Evolutionary conservation across 495 filamentous ascomycete species (phyloP).

Genomic region (Massariosphaeria phaeospora): DNA sequence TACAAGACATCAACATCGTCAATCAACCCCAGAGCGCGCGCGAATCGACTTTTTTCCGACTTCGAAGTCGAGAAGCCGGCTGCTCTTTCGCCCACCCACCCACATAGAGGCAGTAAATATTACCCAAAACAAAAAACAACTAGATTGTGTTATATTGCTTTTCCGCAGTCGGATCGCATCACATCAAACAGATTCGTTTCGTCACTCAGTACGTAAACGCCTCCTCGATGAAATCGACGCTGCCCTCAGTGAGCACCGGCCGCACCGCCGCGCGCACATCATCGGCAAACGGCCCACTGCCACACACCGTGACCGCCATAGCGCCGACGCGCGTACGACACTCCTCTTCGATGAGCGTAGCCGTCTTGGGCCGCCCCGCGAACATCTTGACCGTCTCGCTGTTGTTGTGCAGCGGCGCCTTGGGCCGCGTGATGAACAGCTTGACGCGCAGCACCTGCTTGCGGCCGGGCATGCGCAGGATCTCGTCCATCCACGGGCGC

Average conservation of each 20-base stretch:
- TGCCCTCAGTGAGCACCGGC: conserved; percentile 56
- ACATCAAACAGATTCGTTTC: too few relatives aligned
- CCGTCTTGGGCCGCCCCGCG: conserved; percentile 58
- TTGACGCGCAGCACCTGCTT: conserved; percentile 78
- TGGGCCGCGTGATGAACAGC: conserved; percentile 84
- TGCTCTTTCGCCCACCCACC: too few relatives aligned
- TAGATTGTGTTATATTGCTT: too few relatives aligned
- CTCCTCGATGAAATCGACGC: conserved; percentile 89
- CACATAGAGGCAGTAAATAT: too few relatives aligned
- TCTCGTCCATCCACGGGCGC: conserved; percentile 89
- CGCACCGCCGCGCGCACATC: conserved; percentile 73
- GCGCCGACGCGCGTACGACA: conserved; percentile 73
- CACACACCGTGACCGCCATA: conserved; percentile 82
- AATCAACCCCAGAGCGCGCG: too few relatives aligned
- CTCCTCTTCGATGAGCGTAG: conserved; percentile 68
- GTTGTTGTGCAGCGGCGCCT: conserved; percentile 71
- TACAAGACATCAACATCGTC: too few relatives aligned
- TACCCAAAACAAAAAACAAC: too few relatives aligned
- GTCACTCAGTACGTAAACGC: conserved; percentile 62
- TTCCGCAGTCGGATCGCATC: too few relatives aligned
- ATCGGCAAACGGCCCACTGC: conserved; percentile 83
- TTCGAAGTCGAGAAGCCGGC: too few relatives aligned
- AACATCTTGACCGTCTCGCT: conserved; percentile 87
- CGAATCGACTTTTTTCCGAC: too few relatives aligned
- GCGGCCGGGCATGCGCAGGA: conserved; percentile 75